Percentiles rank a stretch among this genome's conserved stretches.
These are phyloP conservation scores for Acer campestre DNA, from an alignment of 345 rosid species.

Conservation along the genomic window DNA sequence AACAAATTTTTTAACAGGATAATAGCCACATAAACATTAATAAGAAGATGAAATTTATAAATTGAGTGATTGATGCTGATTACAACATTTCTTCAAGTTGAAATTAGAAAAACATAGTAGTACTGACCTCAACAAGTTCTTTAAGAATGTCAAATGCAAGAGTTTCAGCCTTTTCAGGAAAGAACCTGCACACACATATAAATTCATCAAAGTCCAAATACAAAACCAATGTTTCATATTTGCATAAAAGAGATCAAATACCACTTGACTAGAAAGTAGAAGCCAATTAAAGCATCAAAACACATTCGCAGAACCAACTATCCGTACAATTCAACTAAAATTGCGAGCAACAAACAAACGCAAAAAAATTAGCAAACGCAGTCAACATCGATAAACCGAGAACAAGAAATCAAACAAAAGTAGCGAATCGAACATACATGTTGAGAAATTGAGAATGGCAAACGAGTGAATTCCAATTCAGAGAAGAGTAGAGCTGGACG, in stretches of 20 bases:
- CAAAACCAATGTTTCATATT: background rate
- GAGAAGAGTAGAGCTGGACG: slow-evolving; percentile 65
- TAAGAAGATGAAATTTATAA: background rate
- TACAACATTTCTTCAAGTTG: background rate
- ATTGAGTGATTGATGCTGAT: background rate
- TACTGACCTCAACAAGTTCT: slow-evolving; percentile 65
- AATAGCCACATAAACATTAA: background rate
- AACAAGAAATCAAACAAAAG: background rate
- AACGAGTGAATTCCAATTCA: slow-evolving; percentile 74
- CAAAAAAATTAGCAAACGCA: background rate
- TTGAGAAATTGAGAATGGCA: slow-evolving; percentile 89
- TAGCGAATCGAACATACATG: slow-evolving; percentile 40
- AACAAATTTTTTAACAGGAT: background rate
- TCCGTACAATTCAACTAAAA: background rate
- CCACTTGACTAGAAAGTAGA: background rate
- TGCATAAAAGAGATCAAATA: background rate
- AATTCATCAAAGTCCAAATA: slow-evolving; percentile 20
- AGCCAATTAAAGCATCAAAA: background rate
- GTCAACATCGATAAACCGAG: background rate
- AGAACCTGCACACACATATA: slow-evolving; percentile 57
- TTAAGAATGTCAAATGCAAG: slow-evolving; percentile 64
- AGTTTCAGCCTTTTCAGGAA: slow-evolving; percentile 75
- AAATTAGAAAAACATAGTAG: background rate
- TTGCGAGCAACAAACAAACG: too few relatives aligned
- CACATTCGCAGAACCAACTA: background rate